Base-by-base conservation (phyloP, 1,284 basidiomycete genomes). In the Moesziomyces antarcticus region DNA sequence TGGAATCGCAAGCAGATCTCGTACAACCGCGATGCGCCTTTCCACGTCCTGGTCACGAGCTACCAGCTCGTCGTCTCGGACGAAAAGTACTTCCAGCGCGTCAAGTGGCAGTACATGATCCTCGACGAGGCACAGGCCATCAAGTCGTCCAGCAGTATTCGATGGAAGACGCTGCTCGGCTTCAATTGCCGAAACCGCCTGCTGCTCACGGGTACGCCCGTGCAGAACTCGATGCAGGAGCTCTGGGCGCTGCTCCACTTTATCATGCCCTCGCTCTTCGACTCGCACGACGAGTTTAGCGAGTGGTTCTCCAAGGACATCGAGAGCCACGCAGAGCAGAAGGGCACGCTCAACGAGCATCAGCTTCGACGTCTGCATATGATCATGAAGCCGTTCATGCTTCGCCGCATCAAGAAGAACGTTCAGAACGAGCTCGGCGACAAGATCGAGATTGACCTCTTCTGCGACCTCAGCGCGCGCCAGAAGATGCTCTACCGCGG, bases 241-340 rank as follows among this genome's bases (percentile, higher is more conserved):
- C 87, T 99, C n/a, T 99, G 97, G 97, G 97, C 97, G 2, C 87
- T 99, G 62, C 87, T 99, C 50, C 97, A 99, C 85, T 99, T 99
- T 86, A 99, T 99, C 87, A 99, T 99, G 97, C 97, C 97, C 1
- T 95, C 92, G 82, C 87, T 99, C 55, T 99, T 99, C 85, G 97
- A 99, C 85, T 98, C 95, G 37, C 96, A 99, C 82, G 95, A 99
- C 82, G 97, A 99, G 86, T 99, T 99, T 87, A 94, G 93, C 84
- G 97, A 99, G 85, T 99, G 97, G 97, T 99, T 99, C 86, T 97
- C 96, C 24, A 98, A 98, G 85, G 97, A 99, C 82, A 98, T 99
- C 62, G 97, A 99, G 87, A 95, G 92, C 83, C 85, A 85, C 47
- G 94, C 87, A 88, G 86, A 86, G 24, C 93, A 94, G 85, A 94